Evolutionary conservation across 2,329 filamentous ascomycete genomes (phyloP).

Genomic region (Endocalyx cinctus): DNA sequence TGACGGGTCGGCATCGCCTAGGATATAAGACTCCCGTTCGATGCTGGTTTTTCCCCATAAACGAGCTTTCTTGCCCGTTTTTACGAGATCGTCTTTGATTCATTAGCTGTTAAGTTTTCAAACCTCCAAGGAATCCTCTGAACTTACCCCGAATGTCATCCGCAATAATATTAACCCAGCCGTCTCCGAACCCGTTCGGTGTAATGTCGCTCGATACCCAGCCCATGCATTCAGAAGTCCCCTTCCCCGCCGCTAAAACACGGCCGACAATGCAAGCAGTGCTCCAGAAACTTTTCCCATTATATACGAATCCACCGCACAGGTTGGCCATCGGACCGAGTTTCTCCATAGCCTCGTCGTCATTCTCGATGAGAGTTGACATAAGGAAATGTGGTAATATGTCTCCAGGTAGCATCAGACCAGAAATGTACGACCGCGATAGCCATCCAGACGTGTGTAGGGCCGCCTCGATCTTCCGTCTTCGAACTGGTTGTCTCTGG

Average conservation of each 20-base stretch:
- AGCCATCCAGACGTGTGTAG: conserved; percentile 61
- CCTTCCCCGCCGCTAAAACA: conserved; percentile 58
- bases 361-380: conserved; percentile 61
- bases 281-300: conserved; percentile 64
- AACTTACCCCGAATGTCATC: conserved; percentile 47
- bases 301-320: conserved; percentile 61
- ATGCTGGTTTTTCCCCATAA: conserved; percentile 57
- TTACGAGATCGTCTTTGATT: conserved; percentile 41
- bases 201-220: conserved; percentile 61
- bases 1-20: conserved; percentile 52
- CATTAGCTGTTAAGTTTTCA: conserved; percentile 8
- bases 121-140: too few relatives aligned
- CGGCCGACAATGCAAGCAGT: conserved; percentile 61
- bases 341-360: conserved; percentile 52
- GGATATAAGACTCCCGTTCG: conserved; percentile 55
- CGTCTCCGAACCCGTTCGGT: conserved; percentile 46
- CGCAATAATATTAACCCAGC: conserved; percentile 56
- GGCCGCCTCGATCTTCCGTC: conserved; percentile 52
- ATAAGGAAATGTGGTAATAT: conserved; percentile 60
- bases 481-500: conserved; percentile 35
- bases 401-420: conserved; percentile 61
- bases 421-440: conserved; percentile 63
- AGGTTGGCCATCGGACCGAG: conserved; percentile 59
- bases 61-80: conserved; percentile 50
- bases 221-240: conserved; percentile 62